A percentile compares a stretch with the other conserved stretches of the same genome.
phyloP scores from a whole-genome alignment of 768 basidiomycete genomes.

The Mycena kentingensis region DNA sequence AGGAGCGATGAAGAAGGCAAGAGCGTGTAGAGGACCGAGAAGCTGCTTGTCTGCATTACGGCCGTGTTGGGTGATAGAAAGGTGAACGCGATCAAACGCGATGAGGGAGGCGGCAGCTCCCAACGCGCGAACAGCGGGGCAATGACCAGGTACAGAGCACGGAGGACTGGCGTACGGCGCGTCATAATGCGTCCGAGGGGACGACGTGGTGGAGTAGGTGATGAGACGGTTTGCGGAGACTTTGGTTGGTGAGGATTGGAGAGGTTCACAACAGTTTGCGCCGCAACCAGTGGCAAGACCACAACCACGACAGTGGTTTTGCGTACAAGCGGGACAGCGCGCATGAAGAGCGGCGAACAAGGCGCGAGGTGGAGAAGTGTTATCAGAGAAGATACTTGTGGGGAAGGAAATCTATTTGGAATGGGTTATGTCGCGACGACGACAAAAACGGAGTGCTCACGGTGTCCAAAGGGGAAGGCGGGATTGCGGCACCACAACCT shows the following conservation, averaged over 20 bases:
- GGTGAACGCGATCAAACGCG: conserved; percentile 17
- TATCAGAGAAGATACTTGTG: background rate
- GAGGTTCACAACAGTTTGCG: background rate
- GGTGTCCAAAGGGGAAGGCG: background rate
- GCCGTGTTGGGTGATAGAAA: background rate
- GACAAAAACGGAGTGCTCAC: background rate
- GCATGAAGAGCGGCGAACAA: conserved; percentile 16
- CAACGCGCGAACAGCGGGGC: conserved; percentile 18
- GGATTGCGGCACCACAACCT: conserved; percentile 8
- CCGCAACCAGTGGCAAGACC: conserved; percentile 1
- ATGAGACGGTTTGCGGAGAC: background rate
- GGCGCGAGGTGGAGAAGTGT: background rate
- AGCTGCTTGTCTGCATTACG: conserved; percentile 9
- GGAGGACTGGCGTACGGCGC: background rate
- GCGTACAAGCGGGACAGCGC: conserved; percentile 11
- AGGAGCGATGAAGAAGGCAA: conserved; percentile 10
- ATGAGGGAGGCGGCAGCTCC: conserved; percentile 6
- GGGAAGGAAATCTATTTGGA: conserved; percentile 4
- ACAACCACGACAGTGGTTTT: conserved; percentile 17
- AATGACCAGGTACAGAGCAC: conserved; percentile 12
- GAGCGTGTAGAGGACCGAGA: conserved; percentile 10
- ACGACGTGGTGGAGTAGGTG: background rate
- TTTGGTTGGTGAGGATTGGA: background rate
- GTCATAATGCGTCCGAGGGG: background rate
- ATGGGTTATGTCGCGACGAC: background rate